Conservation (phyloP, 352 stramenopile genomes). For the Phytophthora pistaciae region DNA sequence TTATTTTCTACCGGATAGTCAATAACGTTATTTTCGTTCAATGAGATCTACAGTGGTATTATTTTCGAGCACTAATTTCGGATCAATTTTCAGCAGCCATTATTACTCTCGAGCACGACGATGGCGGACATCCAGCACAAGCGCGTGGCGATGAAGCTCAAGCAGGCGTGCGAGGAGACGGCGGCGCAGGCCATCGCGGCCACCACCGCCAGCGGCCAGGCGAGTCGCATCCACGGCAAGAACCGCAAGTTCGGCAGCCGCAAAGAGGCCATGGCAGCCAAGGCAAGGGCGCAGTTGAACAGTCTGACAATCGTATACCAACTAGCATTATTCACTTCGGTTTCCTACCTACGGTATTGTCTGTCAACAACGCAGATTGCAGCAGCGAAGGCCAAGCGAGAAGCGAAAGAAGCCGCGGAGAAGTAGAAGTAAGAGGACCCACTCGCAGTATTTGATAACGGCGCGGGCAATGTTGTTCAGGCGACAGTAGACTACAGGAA, state of each 20-base stretch:
- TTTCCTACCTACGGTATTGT: not conserved
- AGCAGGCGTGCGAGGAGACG: slow-evolving; percentile 86
- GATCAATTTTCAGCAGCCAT: not conserved
- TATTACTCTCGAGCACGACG: not conserved
- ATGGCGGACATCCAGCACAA: slow-evolving; percentile 77
- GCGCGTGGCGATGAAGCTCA: slow-evolving; percentile 75
- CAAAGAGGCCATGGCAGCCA: slow-evolving; percentile 86
- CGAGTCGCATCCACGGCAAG: slow-evolving; percentile 83
- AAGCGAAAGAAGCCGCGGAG: slow-evolving; percentile 46
- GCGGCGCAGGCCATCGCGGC: slow-evolving; percentile 81
- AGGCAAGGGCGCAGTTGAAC: slow-evolving; percentile 34
- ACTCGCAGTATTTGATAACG: not conserved
- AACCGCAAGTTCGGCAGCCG: slow-evolving; percentile 85
- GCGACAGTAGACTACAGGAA: slow-evolving; percentile 8
- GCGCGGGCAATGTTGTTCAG: not conserved
- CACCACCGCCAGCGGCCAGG: slow-evolving; percentile 74
- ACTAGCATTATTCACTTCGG: not conserved
- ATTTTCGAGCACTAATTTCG: not conserved
- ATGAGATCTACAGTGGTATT: not conserved
- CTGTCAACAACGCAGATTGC: slow-evolving; percentile 56
- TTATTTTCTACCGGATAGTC: not conserved
- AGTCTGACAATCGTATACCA: not conserved
- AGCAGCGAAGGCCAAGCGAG: slow-evolving; percentile 79
- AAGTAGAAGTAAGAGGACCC: slow-evolving; percentile 18
- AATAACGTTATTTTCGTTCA: not conserved